Conservation (phyloP, 2,329 filamentous ascomycete genomes). For the Penicillium occitanis region DNA sequence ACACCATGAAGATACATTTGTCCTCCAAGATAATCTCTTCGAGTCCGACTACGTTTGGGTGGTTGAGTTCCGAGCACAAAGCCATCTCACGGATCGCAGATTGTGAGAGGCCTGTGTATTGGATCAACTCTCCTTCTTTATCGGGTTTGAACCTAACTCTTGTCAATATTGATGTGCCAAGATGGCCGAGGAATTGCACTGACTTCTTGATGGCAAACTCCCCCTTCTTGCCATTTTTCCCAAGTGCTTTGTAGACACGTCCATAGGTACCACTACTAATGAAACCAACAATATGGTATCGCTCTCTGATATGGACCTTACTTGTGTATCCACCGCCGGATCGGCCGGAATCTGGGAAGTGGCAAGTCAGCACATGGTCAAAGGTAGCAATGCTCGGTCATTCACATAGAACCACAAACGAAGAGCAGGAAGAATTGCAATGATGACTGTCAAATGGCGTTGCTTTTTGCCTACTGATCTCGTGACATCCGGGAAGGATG, state of each 20-base stretch:
- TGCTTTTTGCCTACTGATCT: background rate
- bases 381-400: slow-evolving; percentile 20
- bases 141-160: slow-evolving; percentile 77
- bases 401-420: slow-evolving; percentile 20
- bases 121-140: slow-evolving; percentile 91
- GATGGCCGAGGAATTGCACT: slow-evolving; percentile 25
- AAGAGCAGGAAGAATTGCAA: background rate
- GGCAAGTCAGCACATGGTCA: slow-evolving; percentile 28
- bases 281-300: slow-evolving; percentile 95
- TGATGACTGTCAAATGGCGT: background rate
- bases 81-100: slow-evolving; percentile 98
- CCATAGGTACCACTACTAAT: slow-evolving; percentile 98
- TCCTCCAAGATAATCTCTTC: slow-evolving; percentile 96
- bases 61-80: slow-evolving; percentile 84
- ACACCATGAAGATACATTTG: slow-evolving; percentile 99
- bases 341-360: slow-evolving; percentile 38
- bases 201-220: slow-evolving; percentile 99
- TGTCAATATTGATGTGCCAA: slow-evolving; percentile 14
- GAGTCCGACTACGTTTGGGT: slow-evolving; percentile 85
- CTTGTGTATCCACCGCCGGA: slow-evolving; percentile 55
- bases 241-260: slow-evolving; percentile 91
- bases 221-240: slow-evolving; percentile 68
- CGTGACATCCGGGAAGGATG: background rate
- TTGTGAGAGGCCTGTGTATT: slow-evolving; percentile 97
- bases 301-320: slow-evolving; percentile 86